Percentiles rank a stretch among this genome's conserved stretches.
Evolutionary conservation across 495 filamentous ascomycete species (phyloP).

Genomic region (Opeltia flavorubescens): DNA sequence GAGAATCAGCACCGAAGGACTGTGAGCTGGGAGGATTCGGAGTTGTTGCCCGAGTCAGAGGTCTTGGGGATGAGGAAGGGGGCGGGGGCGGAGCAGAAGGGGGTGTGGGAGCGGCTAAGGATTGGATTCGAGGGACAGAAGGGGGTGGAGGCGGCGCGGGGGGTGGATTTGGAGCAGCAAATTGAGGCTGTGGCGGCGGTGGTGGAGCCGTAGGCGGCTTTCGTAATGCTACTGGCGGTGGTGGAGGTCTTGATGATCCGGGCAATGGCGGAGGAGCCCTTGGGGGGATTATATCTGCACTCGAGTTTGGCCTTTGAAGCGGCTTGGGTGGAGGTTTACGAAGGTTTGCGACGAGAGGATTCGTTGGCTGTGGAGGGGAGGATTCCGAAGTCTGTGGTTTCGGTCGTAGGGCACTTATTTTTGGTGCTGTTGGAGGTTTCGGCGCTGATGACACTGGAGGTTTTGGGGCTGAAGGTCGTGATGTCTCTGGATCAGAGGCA

Average conservation of each 20-base stretch:
- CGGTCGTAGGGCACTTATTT: conserved; percentile 25
- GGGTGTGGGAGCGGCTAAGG: conserved; percentile 23
- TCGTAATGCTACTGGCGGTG: conserved; percentile 37
- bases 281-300: conserved; percentile 39
- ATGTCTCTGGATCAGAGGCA: conserved; percentile 63
- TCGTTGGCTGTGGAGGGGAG: conserved; percentile 34
- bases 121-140: conserved; percentile 28
- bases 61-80: conserved; percentile 24
- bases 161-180: conserved; percentile 28
- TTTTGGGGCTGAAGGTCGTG: conserved; percentile 42
- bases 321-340: conserved; percentile 42
- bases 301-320: conserved; percentile 37
- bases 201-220: conserved; percentile 43
- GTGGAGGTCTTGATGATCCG: conserved; percentile 31
- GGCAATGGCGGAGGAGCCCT: conserved; percentile 50
- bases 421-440: conserved; percentile 28
- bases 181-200: conserved; percentile 27
- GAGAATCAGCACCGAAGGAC: conserved; percentile 15
- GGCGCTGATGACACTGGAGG: conserved; percentile 42
- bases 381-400: conserved; percentile 44
- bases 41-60: conserved; percentile 30
- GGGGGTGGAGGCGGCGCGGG: conserved; percentile 26
- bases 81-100: conserved; percentile 32
- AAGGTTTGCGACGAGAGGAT: conserved; percentile 45
- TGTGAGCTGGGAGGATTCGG: conserved; percentile 23